Base-by-base conservation (phyloP, 306 rosid genomes). In the Abrus precatorius region DNA sequence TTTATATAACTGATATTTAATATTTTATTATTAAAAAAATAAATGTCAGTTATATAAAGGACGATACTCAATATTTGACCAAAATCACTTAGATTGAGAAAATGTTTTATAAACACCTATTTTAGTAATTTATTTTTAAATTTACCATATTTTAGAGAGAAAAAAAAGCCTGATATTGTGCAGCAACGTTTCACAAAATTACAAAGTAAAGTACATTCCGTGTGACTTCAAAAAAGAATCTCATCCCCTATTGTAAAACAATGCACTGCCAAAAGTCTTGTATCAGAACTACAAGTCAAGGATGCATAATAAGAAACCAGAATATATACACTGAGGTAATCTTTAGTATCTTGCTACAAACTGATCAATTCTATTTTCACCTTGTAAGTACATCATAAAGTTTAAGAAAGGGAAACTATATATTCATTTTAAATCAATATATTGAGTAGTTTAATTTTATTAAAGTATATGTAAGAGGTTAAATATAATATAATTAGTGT, bases 351-450 rank as follows among this genome's bases (percentile, higher is more conserved):
- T 2, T 5, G 59, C 29, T 54, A 61, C 66, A 11, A 61, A 33
- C 1, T 2, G 27, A 36, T 13, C 20, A 5, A 36, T 63, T 63
- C 45, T 2, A 33, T 11, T 20, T 70, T 30, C 47, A 14, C 20
- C 70, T 38, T 28, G 14, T 41, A 63, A 72, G 20, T 20, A 56
- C 28, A 71, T 69, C 44, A 74, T 38, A 40, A 30, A 62, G 50
- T 63, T 12, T 5, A 40, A 30, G 29, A 47, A 55, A 71, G 47
- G 30, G 69, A 29, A 38, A 62, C 45, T 49, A 28, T 3, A 14
- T 70, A 53, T 49, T 59, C 29, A 76, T 80, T 84, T 75, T 54
- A 27, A 48, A 69, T 54, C 33, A 44, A 84, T 69, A 82, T 1
- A n/a, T 9, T 34, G 40, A 34, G 40, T 34, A 34, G 40, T 20